Evolutionary conservation across 805 yeast genomes (phyloP).

Genomic region (Kluyveromyces starmeri): DNA sequence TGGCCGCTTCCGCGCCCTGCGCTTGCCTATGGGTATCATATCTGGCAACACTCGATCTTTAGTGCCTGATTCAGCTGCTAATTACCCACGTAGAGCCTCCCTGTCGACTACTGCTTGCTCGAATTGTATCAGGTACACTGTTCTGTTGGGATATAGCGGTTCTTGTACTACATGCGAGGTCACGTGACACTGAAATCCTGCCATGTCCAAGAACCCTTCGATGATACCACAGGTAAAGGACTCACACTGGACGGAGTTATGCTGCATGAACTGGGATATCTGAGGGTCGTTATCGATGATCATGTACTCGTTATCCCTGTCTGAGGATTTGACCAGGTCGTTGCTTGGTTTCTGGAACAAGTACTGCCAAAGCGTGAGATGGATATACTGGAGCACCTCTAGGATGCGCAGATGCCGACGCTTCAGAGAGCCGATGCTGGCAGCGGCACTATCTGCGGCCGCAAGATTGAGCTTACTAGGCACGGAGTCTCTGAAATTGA

Average conservation of each 20-base stretch:
- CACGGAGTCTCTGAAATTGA: conserved; percentile 26
- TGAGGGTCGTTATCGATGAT: conserved; percentile 69
- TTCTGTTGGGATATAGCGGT: conserved; percentile 47
- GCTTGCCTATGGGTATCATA: conserved; percentile 2
- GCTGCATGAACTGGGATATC: conserved; percentile 58
- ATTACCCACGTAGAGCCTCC: too few relatives aligned
- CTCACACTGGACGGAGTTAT: conserved; percentile 70
- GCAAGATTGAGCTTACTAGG: conserved; percentile 6
- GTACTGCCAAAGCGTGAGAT: conserved; percentile 63
- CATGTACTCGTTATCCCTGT: conserved; percentile 63
- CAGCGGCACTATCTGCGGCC: conserved; percentile 14
- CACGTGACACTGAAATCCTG: conserved; percentile 64
- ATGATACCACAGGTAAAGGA: conserved; percentile 82
- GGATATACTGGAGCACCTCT: conserved; percentile 64
- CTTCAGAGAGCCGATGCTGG: conserved; percentile 19
- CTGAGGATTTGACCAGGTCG: conserved; percentile 66
- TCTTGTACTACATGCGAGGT: conserved; percentile 70
- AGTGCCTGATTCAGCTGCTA: too few relatives aligned
- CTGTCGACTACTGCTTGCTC: conserved; percentile 49
- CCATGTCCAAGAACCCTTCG: conserved; percentile 67
- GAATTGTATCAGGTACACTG: conserved; percentile 69
- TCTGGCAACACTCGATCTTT: too few relatives aligned
- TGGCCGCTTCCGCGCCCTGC: conserved; percentile 1
- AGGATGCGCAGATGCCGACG: conserved; percentile 55
- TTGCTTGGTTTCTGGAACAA: conserved; percentile 71